These are phyloP conservation scores for Podospora australis DNA, from an alignment of 495 filamentous ascomycete genomes.

Conservation along the genomic window DNA sequence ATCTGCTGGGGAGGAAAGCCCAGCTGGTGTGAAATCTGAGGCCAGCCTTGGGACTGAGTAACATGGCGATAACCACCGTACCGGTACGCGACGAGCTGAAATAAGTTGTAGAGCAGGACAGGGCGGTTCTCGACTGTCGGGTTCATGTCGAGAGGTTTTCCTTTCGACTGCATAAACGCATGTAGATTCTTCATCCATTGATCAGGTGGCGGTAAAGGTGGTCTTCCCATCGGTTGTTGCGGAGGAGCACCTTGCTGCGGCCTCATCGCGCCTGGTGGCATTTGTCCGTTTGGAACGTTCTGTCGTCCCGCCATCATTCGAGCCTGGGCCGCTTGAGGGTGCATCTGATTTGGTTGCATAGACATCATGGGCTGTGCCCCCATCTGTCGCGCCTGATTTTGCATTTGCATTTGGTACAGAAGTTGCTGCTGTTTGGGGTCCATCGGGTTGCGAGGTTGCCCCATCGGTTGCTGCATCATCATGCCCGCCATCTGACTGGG, in stretches of 20 bases:
- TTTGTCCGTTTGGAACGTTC: constrained; percentile 43
- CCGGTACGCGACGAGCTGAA: constrained; percentile 64
- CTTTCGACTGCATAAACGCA: constrained; percentile 63
- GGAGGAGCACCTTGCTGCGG: constrained; percentile 26
- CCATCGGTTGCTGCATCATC: constrained; percentile 46
- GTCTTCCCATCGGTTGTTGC: constrained; percentile 21
- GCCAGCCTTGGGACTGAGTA: constrained; percentile 62
- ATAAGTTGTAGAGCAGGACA: constrained; percentile 68
- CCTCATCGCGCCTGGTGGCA: constrained; percentile 37
- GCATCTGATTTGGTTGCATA: constrained; percentile 18
- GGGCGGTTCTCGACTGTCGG: constrained; percentile 64
- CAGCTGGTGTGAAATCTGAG: constrained; percentile 58
- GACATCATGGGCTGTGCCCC: constrained; percentile 36
- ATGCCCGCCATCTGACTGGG: constrained; percentile 27
- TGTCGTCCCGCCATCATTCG: constrained; percentile 45
- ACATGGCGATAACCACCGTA: constrained; percentile 70
- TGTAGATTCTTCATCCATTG: constrained; percentile 70
- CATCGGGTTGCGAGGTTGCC: constrained; percentile 43
- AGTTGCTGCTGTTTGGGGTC: constrained; percentile 47
- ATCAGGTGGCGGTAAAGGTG: constrained; percentile 44
- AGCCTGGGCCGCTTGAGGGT: constrained; percentile 28
- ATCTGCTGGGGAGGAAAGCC: constrained; percentile 60
- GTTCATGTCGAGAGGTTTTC: constrained; percentile 60
- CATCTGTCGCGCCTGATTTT: constrained; percentile 59
- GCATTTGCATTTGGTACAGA: constrained; percentile 59